Evolutionary conservation across 78 protist species (phyloP).

Genomic region (Dictyostelium firmibasis): DNA sequence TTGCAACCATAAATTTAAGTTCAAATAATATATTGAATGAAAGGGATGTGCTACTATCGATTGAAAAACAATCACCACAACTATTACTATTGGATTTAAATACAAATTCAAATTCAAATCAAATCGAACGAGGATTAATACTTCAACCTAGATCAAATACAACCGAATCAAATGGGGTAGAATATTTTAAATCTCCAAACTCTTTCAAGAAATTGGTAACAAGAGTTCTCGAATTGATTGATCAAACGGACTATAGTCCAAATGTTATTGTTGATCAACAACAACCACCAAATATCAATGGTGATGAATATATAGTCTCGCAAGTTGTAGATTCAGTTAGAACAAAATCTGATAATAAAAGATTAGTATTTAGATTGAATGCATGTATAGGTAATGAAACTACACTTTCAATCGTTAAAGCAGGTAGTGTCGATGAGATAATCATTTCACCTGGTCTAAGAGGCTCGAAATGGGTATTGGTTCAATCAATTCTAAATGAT

Average conservation of each 20-base stretch:
- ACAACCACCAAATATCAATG: neutral
- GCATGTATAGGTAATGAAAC: constrained; percentile 38
- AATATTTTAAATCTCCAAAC: neutral
- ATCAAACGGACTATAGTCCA: neutral
- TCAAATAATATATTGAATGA: neutral
- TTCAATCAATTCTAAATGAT: neutral
- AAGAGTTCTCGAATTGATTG: neutral
- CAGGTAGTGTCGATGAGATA: neutral
- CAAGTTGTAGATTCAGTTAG: constrained; percentile 6
- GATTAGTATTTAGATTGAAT: constrained; percentile 28
- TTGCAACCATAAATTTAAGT: neutral
- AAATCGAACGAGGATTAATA: neutral
- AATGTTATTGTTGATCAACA: too few relatives aligned
- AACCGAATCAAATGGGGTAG: constrained; percentile 30
- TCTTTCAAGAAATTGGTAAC: neutral
- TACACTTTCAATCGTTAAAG: constrained; percentile 20
- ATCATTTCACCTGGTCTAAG: constrained; percentile 37
- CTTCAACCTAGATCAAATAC: constrained; percentile 33
- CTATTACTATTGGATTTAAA: neutral
- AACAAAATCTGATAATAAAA: neutral
- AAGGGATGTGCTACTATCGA: neutral
- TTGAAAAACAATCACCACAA: constrained; percentile 12
- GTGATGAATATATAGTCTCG: neutral
- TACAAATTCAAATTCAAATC: neutral
- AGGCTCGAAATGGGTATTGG: constrained; percentile 19